A percentile compares a stretch with the other conserved stretches of the same genome.
These are phyloP conservation scores for Cladosporium sp. DNA, from an alignment of 2,329 filamentous ascomycete species.

Conservation along the genomic window DNA sequence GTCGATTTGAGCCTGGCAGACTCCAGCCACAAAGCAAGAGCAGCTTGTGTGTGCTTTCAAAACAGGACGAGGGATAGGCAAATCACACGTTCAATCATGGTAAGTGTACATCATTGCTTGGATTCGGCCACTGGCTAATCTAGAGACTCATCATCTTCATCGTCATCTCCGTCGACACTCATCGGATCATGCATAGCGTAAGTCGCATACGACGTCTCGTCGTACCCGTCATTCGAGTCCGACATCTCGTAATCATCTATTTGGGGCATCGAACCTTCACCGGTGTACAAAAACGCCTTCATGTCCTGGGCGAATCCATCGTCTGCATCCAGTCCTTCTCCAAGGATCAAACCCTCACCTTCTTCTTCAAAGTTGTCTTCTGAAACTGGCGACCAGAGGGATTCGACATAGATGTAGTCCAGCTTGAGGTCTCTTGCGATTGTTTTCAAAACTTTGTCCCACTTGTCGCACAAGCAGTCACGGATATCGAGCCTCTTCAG, in stretches of 20 bases:
- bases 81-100: neutral
- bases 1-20: neutral
- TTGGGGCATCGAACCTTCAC: neutral
- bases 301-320: neutral
- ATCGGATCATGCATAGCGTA: neutral
- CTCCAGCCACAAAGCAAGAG: neutral
- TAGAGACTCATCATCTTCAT: neutral
- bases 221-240: neutral
- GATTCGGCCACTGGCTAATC: neutral
- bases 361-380: neutral
- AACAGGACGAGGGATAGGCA: neutral
- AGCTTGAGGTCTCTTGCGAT: neutral
- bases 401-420: neutral
- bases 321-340: neutral
- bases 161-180: neutral
- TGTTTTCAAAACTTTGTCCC: neutral
- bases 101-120: neutral
- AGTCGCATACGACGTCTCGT: neutral
- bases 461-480: conserved; percentile 1
- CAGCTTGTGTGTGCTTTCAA: neutral
- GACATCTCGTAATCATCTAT: neutral
- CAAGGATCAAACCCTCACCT: neutral
- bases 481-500: neutral
- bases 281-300: neutral
- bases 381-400: neutral